phyloP scores from a whole-genome alignment of 441 rosid species.

The Gossypium aridum region DNA sequence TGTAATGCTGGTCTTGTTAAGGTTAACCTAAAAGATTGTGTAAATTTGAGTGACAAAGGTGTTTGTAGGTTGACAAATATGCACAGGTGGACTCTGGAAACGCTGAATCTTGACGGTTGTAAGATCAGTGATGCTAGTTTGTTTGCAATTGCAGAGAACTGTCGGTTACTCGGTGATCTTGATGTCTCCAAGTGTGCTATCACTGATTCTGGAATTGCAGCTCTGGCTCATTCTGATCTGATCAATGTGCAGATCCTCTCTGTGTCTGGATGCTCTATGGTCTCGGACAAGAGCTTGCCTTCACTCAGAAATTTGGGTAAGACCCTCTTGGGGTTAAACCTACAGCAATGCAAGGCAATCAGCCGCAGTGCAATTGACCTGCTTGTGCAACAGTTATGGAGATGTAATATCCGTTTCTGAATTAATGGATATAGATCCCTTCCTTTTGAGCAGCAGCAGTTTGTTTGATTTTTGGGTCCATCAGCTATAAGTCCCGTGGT shows the following conservation, averaged over 20 bases:
- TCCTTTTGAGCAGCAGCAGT: constrained; percentile 26
- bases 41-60: constrained; percentile 55
- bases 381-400: constrained; percentile 63
- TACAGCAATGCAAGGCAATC: constrained; percentile 67
- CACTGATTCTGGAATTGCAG: constrained; percentile 57
- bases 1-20: constrained; percentile 54
- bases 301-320: constrained; percentile 43
- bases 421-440: not conserved
- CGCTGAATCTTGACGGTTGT: constrained; percentile 69
- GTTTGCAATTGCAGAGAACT: constrained; percentile 60
- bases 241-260: constrained; percentile 64
- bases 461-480: constrained; percentile 60
- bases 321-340: constrained; percentile 65
- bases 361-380: constrained; percentile 37
- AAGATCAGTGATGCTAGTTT: constrained; percentile 63
- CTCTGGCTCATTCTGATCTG: constrained; percentile 44
- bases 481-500: constrained; percentile 32
- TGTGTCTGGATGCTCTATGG: constrained; percentile 52
- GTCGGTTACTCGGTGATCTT: constrained; percentile 63
- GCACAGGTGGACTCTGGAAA: constrained; percentile 74
- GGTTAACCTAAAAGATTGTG: constrained; percentile 66
- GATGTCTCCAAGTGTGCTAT: constrained; percentile 67
- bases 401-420: constrained; percentile 75
- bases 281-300: constrained; percentile 57
- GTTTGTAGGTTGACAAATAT: constrained; percentile 39